A percentile compares a stretch with the other conserved stretches of the same genome.
phyloP scores from a whole-genome alignment of 148 eudicot species.

The Cornus controversa region DNA sequence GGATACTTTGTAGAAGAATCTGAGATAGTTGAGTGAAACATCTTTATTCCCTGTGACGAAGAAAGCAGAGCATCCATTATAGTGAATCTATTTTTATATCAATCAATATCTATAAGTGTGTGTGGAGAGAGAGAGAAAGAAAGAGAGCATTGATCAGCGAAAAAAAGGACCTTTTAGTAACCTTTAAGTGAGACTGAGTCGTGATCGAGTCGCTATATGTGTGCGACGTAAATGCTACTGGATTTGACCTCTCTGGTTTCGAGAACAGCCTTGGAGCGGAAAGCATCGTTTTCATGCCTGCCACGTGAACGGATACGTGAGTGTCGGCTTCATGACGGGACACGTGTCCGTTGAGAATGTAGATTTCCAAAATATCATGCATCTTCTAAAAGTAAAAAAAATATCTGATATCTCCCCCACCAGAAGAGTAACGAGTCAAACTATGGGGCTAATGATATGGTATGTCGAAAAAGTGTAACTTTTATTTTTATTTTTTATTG shows the following conservation, averaged over 20 bases:
- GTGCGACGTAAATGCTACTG: too few relatives aligned
- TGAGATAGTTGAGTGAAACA: conserved; percentile 26
- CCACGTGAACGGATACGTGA: conserved; percentile 40
- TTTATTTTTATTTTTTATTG: too few relatives aligned
- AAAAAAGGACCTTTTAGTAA: background rate
- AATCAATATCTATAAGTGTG: too few relatives aligned
- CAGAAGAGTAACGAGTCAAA: too few relatives aligned
- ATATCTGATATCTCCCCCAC: too few relatives aligned
- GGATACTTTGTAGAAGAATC: conserved; percentile 12
- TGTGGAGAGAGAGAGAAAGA: too few relatives aligned
- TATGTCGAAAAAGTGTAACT: too few relatives aligned
- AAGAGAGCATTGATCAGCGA: conserved; percentile 3
- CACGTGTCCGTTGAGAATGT: background rate
- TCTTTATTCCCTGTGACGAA: conserved; percentile 15
- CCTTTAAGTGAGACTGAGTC: background rate
- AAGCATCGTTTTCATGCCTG: conserved; percentile 10
- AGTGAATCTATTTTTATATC: conserved; percentile 1
- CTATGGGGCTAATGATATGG: too few relatives aligned
- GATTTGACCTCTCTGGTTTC: conserved; percentile 20
- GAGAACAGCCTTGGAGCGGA: conserved; percentile 11
- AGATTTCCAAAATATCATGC: background rate
- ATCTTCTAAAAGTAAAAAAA: too few relatives aligned
- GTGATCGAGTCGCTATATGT: too few relatives aligned
- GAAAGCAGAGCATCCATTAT: conserved; percentile 9
- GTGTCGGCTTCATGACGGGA: background rate